These are phyloP conservation scores for Hypomontagnella monticulosa DNA, from an alignment of 495 filamentous ascomycete genomes.

Conservation along the genomic window DNA sequence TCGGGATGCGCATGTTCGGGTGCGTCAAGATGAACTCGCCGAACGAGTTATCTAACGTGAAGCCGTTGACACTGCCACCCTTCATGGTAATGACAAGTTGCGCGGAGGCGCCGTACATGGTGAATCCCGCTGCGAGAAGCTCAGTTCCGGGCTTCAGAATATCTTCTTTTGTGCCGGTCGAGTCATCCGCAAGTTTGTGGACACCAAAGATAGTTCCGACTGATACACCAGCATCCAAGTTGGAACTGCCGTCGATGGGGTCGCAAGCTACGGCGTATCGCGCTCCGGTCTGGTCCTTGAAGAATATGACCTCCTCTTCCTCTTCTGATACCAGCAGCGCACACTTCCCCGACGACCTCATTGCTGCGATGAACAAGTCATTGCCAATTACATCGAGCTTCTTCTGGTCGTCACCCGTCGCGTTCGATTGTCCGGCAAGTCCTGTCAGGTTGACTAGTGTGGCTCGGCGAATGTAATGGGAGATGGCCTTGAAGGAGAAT, in stretches of 20 bases:
- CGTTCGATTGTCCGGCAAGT: conserved; percentile 93
- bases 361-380: conserved; percentile 93
- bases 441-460: conserved; percentile 97
- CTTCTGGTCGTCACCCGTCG: conserved; percentile 97
- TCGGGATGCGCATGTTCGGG: conserved; percentile 89
- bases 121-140: conserved; percentile 93
- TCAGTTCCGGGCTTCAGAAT: conserved; percentile 88
- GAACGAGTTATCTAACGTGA: conserved; percentile 93
- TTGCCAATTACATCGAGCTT: conserved; percentile 99
- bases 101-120: conserved; percentile 98
- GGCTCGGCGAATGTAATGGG: conserved; percentile 98
- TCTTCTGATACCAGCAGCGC: conserved; percentile 94
- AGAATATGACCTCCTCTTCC: conserved; percentile 90
- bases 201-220: conserved; percentile 98
- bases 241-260: conserved; percentile 97
- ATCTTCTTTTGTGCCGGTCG: conserved; percentile 78
- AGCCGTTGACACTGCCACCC: conserved; percentile 91
- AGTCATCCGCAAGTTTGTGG: conserved; percentile 81
- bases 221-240: conserved; percentile 96
- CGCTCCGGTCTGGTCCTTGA: conserved; percentile 79
- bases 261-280: conserved; percentile 97
- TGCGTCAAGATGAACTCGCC: conserved; percentile 99
- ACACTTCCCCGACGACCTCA: conserved; percentile 90
- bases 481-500: conserved; percentile 99
- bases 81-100: conserved; percentile 98